Base-by-base conservation (phyloP, 148 eudicot species). In the Euryodendron excelsum region DNA sequence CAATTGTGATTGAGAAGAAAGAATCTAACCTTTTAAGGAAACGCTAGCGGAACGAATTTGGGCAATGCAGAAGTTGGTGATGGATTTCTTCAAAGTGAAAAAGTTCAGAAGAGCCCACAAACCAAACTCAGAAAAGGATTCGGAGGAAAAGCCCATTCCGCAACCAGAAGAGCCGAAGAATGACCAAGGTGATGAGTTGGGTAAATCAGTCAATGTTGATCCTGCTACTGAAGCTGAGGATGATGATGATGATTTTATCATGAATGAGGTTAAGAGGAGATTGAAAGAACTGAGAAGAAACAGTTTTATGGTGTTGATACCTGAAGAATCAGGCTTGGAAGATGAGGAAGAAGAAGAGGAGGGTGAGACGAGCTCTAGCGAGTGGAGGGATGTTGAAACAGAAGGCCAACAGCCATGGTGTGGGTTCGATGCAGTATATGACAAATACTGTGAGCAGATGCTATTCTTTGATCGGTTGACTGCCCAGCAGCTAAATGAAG, bases 251-350 rank as follows among this genome's bases (percentile, higher is more conserved):
- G 98, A 96, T 83, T 96, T 93, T 70, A 93, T 93, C 56, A 88
- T 86, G 5, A 88, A 93, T 77, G 99, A 96, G 86, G 99, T 93
- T 72, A 93, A 96, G 77, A 91, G 93, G 82, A 90, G 98, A 67
- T 61, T 96, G 81, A 96, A 93, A 81, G 99, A 96, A 74, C 81
- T 96, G 69, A 88, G 92, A 82, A 90, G 98, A 76, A 96, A 96
- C 79, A 96, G 98, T 52, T 96, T 93, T 80, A 93, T 96, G 99
- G 92, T 90, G 80, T 77, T 96, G 81, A 96, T 96, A 78, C 99
- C 99, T 2, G 99, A 96, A 84, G 98, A 93, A 84, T 73, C 94
- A 8, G 61, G 80, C 25, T 74, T 72, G 21, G 85, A 77, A 21
- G 86, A 78, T 3, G 81, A 78, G 73, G 93, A 88, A 94, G 90